These are phyloP conservation scores for Aristolochia contorta DNA, from an alignment of 164 flowering plant genomes.

Conservation along the genomic window DNA sequence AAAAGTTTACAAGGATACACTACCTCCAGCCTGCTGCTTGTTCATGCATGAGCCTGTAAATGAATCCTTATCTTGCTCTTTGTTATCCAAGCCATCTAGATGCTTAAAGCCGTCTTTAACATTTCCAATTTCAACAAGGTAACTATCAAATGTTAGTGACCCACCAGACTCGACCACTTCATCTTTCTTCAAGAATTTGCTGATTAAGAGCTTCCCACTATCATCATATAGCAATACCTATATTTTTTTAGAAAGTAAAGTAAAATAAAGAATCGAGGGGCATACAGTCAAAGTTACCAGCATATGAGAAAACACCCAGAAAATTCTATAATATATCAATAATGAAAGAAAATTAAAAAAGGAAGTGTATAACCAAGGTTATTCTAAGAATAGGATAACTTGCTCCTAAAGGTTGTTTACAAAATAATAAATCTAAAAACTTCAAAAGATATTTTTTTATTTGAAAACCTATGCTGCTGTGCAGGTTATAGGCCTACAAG, in stretches of 20 bases:
- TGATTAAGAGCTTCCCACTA: slow-evolving; percentile 41
- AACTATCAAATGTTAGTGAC: slow-evolving; percentile 39
- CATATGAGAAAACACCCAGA: not conserved
- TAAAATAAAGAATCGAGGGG: not conserved
- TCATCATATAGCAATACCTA: slow-evolving; percentile 77
- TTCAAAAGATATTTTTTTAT: too few relatives aligned
- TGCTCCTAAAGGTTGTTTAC: too few relatives aligned
- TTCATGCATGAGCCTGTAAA: slow-evolving; percentile 4
- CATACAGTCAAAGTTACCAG: not conserved
- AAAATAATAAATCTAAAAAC: too few relatives aligned
- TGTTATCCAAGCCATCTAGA: slow-evolving; percentile 9
- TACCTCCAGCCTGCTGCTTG: not conserved
- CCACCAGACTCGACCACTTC: slow-evolving; percentile 51
- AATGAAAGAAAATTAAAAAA: too few relatives aligned
- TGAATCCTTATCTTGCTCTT: slow-evolving; percentile 16
- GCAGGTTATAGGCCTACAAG: too few relatives aligned
- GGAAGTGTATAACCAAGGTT: too few relatives aligned
- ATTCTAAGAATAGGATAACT: too few relatives aligned
- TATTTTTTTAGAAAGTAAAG: not conserved
- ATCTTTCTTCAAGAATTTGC: slow-evolving; percentile 50
- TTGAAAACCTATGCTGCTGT: too few relatives aligned
- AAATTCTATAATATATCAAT: not conserved
- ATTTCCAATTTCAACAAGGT: slow-evolving; percentile 66
- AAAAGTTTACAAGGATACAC: not conserved
- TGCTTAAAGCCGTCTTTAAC: slow-evolving; percentile 25